Evolutionary conservation across 768 basidiomycete genomes (phyloP), one percentile per base, ranked within the genome.

Genomic region (Mycena sanguinolenta): DNA sequence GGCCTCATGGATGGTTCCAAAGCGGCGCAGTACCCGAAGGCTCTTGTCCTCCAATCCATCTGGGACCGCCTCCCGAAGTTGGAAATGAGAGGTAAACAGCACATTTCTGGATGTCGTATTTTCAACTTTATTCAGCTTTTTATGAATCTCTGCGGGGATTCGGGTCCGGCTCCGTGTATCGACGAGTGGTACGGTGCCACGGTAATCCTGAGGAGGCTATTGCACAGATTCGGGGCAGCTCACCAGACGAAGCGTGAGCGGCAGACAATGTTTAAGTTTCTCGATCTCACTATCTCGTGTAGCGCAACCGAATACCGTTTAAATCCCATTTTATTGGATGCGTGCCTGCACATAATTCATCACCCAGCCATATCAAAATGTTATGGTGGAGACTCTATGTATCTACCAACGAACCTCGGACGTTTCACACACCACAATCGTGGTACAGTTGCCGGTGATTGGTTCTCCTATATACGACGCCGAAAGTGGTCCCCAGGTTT

Each of bases 401-500:
- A 70, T 34, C 52, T 70, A 7, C 69, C 69, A 12, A 65, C 69
- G 3, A 9, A 13, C 4, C 16, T 69, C 4, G 67, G 42, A 21
- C 54, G 58, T 23, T 63, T 69, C 46, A 58, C 42, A 21, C 52
- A 58, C 36, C 39, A 69, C 32, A 53, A 61, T 27, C 66, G 27
- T 23, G 23, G 12, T 4, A 21, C 3, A 1, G 52, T 3, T 5
- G 38, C 30, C 9, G 63, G 63, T 10, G 65, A 70, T 16, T 70
- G 69, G 69, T 61, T 60, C 52, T 60, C 58, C 2, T 58, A 65
- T 27, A 55, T 70, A 1, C 27, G 16, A 0, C 63, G 39, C 12
- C 38, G 53, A 4, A 32, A 46, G 14, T 70, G 69, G 69, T 44
- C 52, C 0, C 69, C 63, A 34, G 69, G 69, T 70, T n/a, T n/a